Conservation (phyloP, 805 yeast genomes). For the Saccharomycopsis selenospora region DNA sequence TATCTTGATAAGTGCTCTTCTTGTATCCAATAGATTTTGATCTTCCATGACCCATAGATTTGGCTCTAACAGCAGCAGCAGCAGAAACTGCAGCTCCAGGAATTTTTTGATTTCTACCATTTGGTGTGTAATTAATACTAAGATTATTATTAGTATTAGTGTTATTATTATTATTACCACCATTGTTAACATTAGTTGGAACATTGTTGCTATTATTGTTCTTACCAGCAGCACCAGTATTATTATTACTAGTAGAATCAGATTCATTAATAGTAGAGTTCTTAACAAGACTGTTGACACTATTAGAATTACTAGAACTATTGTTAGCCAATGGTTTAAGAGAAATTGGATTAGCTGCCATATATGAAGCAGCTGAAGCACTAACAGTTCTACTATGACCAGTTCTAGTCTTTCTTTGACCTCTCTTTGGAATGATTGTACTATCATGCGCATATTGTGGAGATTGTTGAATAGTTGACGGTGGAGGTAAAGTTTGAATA, state of each 20-base stretch:
- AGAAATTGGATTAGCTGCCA: too few species aligned
- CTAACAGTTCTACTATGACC: constrained; percentile 21
- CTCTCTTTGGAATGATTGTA: constrained; percentile 10
- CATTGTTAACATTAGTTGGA: constrained; percentile 1
- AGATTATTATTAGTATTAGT: constrained; percentile 20
- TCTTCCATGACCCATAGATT: constrained; percentile 75
- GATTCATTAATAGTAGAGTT: not conserved
- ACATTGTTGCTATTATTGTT: not conserved
- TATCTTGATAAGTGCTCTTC: constrained; percentile 14
- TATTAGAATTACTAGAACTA: not conserved
- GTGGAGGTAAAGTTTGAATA: too few species aligned
- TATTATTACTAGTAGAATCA: not conserved
- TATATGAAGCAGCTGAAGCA: constrained; percentile 20
- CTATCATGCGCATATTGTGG: too few species aligned
- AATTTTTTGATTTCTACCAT: constrained; percentile 27
- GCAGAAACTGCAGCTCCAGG: constrained; percentile 33
- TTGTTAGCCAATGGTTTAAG: not conserved
- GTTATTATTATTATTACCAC: constrained; percentile 6
- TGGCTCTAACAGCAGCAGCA: constrained; percentile 75
- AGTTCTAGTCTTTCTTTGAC: constrained; percentile 10
- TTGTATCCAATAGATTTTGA: constrained; percentile 43
- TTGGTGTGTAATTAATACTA: constrained; percentile 19
- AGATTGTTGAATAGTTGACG: too few species aligned
- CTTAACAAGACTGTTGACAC: not conserved
- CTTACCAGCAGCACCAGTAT: constrained; percentile 5